Evolutionary conservation across 2,329 filamentous ascomycete species (phyloP), one percentile per base, ranked within the genome.

Genomic region (Colletotrichum orchidophilum): DNA sequence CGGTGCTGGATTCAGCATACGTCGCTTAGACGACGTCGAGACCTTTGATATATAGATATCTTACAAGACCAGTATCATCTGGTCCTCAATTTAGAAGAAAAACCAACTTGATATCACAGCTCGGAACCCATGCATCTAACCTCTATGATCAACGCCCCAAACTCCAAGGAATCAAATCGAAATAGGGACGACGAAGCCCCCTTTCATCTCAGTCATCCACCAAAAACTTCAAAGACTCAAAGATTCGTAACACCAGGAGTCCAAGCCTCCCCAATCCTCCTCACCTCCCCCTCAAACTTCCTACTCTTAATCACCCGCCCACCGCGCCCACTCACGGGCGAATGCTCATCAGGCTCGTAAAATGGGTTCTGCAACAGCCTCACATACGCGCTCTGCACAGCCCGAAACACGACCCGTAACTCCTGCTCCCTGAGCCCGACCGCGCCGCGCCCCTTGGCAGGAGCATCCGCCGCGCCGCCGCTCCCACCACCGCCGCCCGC

Each of bases 381-480:
- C 69, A 98, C 93, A 77, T 98, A 99, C 33, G 96, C 95, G n/a
- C 89, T 92, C 83, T 98, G 96, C 82, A 99, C 90, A 31, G 95
- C 95, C 79, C 92, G 90, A 79, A 99, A 99, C 29, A 96, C 95
- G 39, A 93, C 91, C 80, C 95, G 95, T 77, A 98, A 85, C 82
- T 98, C 96, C n/a, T 92, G 91, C 78, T 97, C 95, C 72, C 93
- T 87, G 77, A 98, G 81, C 0, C 94, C 94, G 21, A 93, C 83
- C 15, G 89, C 88, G 21, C 85, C 80, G 77, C 73, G 76, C 76
- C 78, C 75, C 75, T 75, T 73, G 78, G 77, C 72, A 59, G 58
- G 74, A 50, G 58, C 71, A 35, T 24, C 70, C 8, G 64, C 65
- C 35, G 29, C 64, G 5, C 31, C 57, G 3, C 31, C 57, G 13